Percentiles rank a stretch among this genome's conserved stretches.
Evolutionary conservation across 805 yeast species (phyloP).

Genomic region (Ogataea kodamae): DNA sequence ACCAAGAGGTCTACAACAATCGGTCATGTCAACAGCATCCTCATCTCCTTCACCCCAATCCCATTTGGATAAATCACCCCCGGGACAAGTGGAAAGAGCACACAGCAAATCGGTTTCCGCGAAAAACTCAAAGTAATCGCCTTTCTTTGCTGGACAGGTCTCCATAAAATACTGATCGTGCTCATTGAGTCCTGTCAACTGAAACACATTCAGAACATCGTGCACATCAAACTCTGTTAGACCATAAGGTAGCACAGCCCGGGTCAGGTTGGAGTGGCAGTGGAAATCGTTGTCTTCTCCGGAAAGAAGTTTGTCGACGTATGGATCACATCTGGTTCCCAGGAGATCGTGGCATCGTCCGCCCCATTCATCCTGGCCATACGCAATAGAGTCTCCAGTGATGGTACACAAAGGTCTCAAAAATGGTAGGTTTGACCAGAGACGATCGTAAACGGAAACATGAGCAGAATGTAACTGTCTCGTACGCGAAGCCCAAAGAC

Average conservation of each 20-base stretch:
- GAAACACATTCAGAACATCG: constrained; percentile 67
- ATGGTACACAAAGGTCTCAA: constrained; percentile 62
- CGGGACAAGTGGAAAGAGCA: constrained; percentile 67
- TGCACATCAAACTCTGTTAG: constrained; percentile 65
- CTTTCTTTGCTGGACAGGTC: constrained; percentile 57
- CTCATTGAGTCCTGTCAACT: constrained; percentile 63
- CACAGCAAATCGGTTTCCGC: constrained; percentile 63
- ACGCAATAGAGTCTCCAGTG: constrained; percentile 56
- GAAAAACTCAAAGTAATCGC: constrained; percentile 62
- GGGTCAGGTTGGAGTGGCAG: constrained; percentile 60
- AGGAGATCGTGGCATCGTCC: constrained; percentile 62
- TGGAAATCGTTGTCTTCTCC: constrained; percentile 66
- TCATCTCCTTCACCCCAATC: constrained; percentile 66
- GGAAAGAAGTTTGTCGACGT: constrained; percentile 58
- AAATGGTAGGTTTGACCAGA: constrained; percentile 67
- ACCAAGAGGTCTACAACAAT: constrained; percentile 60
- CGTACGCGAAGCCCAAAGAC: constrained; percentile 68
- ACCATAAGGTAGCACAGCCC: constrained; percentile 58
- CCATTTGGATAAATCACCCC: constrained; percentile 66
- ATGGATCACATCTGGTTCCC: constrained; percentile 70
- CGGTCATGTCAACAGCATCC: constrained; percentile 52
- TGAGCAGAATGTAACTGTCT: constrained; percentile 64
- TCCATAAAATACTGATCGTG: constrained; percentile 69
- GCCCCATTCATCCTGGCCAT: constrained; percentile 62
- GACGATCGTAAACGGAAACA: constrained; percentile 55